Conservation (phyloP, 495 filamentous ascomycete genomes). For the Podospora australis region DNA sequence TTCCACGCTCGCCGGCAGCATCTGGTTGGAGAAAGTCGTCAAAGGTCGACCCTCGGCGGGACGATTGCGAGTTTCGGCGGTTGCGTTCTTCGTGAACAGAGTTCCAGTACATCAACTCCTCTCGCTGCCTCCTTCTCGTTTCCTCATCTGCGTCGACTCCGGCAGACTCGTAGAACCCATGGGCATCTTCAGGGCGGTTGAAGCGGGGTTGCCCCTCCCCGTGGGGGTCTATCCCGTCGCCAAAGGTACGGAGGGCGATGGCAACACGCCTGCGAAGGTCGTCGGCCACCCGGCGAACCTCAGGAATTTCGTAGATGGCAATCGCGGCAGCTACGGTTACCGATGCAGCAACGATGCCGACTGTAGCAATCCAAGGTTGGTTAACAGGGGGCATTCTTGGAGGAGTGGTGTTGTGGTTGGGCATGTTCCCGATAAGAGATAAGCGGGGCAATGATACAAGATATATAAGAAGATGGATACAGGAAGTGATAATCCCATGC, state of each 20-base stretch:
- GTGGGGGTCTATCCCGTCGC: conserved; percentile 64
- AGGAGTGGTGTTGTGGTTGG: not conserved
- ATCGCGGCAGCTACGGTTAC: conserved; percentile 75
- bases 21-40: conserved; percentile 49
- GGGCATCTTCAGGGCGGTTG: conserved; percentile 53
- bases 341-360: conserved; percentile 68
- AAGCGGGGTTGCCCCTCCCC: conserved; percentile 43
- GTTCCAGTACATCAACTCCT: conserved; percentile 70
- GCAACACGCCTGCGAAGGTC: conserved; percentile 73
- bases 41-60: conserved; percentile 36
- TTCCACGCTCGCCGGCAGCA: conserved; percentile 36
- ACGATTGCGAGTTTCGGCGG: conserved; percentile 12
- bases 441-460: not conserved
- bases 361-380: conserved; percentile 47
- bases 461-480: too few species aligned
- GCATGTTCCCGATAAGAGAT: too few species aligned
- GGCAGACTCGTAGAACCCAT: conserved; percentile 45
- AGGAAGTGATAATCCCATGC: too few species aligned
- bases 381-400: conserved; percentile 40
- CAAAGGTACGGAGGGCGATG: conserved; percentile 66
- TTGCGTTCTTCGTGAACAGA: conserved; percentile 28
- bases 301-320: conserved; percentile 77
- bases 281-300: conserved; percentile 69
- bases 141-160: conserved; percentile 64
- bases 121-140: conserved; percentile 56